Conservation (phyloP, 1,139 yeast species). For the Diutina pseudorugosa region DNA sequence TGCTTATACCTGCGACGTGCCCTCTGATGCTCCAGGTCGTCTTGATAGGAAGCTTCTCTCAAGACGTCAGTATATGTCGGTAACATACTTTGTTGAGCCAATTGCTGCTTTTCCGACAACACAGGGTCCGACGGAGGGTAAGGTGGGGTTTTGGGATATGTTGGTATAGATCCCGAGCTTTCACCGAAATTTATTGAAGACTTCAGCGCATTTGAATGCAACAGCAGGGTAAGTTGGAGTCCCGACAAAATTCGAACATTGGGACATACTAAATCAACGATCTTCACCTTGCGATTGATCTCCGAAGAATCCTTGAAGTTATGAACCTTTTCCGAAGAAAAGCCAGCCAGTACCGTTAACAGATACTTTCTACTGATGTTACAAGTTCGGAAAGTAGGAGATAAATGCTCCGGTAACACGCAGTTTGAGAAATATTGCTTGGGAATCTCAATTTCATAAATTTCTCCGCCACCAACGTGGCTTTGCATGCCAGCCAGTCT, state of each 20-base stretch:
- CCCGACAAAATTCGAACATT: constrained; percentile 34
- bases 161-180: background rate
- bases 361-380: constrained; percentile 40
- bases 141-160: background rate
- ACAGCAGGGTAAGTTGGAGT: constrained; percentile 10
- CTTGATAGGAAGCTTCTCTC: constrained; percentile 6
- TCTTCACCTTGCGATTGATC: constrained; percentile 12
- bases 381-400: constrained; percentile 49
- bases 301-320: constrained; percentile 12
- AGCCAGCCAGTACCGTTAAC: constrained; percentile 31
- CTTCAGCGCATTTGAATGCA: constrained; percentile 1
- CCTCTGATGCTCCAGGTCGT: constrained; percentile 8
- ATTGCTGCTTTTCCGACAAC: background rate
- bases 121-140: background rate
- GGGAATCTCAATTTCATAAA: constrained; percentile 38
- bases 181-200: background rate
- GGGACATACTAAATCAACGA: constrained; percentile 22
- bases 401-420: constrained; percentile 33
- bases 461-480: constrained; percentile 9
- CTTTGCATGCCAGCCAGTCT: constrained; percentile 9
- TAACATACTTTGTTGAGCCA: background rate
- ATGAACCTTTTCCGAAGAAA: constrained; percentile 14
- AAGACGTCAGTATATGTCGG: constrained; percentile 9
- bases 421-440: constrained; percentile 25
- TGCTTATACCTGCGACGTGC: constrained; percentile 7